phyloP scores from a whole-genome alignment of 164 flowering plant genomes.

The Cinnamomum micranthum region DNA sequence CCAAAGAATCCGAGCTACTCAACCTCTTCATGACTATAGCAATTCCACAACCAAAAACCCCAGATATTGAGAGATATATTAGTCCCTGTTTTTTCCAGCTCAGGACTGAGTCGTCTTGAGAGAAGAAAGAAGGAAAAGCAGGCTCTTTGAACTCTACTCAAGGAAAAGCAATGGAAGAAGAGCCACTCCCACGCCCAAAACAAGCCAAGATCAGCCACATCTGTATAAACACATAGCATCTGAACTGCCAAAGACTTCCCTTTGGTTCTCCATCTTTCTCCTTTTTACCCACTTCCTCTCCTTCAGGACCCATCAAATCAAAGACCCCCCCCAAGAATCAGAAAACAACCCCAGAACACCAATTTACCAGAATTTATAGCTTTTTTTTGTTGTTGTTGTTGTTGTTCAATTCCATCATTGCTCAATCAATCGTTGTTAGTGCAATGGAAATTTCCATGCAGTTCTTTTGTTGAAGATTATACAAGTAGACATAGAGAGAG shows the following conservation, averaged over 20 bases:
- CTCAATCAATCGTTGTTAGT: conserved; percentile 17
- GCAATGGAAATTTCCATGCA: too few species aligned
- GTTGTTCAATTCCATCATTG: conserved; percentile 23
- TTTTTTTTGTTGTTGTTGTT: background rate
- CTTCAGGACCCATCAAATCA: conserved; percentile 53
- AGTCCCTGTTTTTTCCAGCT: background rate
- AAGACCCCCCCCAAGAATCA: background rate
- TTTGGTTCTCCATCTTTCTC: conserved; percentile 18
- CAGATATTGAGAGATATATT: background rate
- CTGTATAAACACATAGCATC: conserved; percentile 10
- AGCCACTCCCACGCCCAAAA: conserved; percentile 8
- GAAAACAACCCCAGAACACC: conserved; percentile 1
- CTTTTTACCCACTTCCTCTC: conserved; percentile 30
- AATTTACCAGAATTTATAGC: background rate
- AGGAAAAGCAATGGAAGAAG: conserved; percentile 20
- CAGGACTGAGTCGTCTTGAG: background rate
- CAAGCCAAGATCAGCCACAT: conserved; percentile 7
- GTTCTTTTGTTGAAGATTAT: too few species aligned
- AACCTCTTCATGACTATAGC: conserved; percentile 58
- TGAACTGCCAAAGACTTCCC: conserved; percentile 15
- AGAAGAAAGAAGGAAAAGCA: background rate
- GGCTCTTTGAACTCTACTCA: conserved; percentile 8
- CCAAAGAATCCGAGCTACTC: conserved; percentile 80
- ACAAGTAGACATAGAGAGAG: conserved; percentile 6
- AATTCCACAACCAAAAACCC: background rate